Base-by-base conservation (phyloP, 179 eudicot genomes). In the Heliamphora pulchella region DNA sequence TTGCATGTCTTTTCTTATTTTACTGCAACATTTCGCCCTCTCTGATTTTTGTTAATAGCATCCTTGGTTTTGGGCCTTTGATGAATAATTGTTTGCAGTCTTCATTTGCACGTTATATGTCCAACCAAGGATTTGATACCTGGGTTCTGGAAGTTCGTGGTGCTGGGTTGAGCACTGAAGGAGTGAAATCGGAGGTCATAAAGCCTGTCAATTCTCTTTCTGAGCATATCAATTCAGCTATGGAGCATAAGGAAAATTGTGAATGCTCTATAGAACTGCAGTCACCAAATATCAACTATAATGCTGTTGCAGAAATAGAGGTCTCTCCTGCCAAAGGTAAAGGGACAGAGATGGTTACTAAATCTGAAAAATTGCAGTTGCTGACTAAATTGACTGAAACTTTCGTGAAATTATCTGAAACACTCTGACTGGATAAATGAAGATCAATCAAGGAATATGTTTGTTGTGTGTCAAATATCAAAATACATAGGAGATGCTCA, bases 101-200 rank as follows among this genome's bases (percentile, higher is more conserved):
- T 54, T 90, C 93, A 46, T 90, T 90, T 85, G 93, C 93, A 79
- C 93, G 93, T 63, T 67, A 87, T 82, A 90, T 90, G 93, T 87
- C 91, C 62, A 89, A 88, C 80, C 90, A 90, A 88, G 93, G 93
- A 75, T 90, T 86, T 81, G 93, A 90, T 78, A 90, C 93, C 72
- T 90, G 93, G 93, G 86, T 90, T 81, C 90, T 91, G 75, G 95
- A 91, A 82, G 85, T 91, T 77, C 88, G 95, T 79, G 95, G 95
- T 66, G 95, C 95, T 72, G 95, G 95, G 74, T 74, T 91, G 86
- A 91, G 95, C 81, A 63, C 86, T 84, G 84, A 81, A 44, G 85
- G 69, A 63, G 68, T 85, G 53, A 78, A 83, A 59, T 77, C 83
- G 75, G 85, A 83, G 14, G 75, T 86, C 47, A 88, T 86, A 73